Evolutionary conservation across 1,284 basidiomycete genomes (phyloP), one percentile per base, ranked within the genome.

Genomic region (Cryptococcus floricola): DNA sequence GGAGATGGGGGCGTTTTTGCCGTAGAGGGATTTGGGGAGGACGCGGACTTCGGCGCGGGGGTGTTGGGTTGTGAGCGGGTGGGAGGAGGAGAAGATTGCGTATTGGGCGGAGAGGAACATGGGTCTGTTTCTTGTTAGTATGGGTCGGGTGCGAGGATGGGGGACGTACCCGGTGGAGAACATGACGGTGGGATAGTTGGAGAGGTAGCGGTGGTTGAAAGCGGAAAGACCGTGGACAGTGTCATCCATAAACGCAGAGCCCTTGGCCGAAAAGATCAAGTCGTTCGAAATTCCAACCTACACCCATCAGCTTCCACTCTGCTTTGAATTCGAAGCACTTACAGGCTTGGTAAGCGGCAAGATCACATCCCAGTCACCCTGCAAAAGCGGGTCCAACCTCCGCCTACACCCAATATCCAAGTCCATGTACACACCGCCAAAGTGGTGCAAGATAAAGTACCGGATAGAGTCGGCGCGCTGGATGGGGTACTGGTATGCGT

Each of bases 161-260:
- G 3, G 25, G 18, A 31, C 37, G 61, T 45, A 80, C 1, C 95
- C 95, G 0, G 96, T 98, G 49, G 91, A 92, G 80, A 98, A 98
- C 95, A 98, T 98, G 79, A 98, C 95, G 38, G 95, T 98, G 34
- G 96, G 95, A 69, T 98, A 98, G 78, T 97, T 94, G 70, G 92
- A 84, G 52, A 96, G 75, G 85, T 91, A 98, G 53, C 85, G 84
- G 77, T 95, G 91, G 78, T 98, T 89, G 75, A 95, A 98, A n/a
- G 86, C 87, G 68, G 86, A 83, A 60, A 98, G 85, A 65, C 87
- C 91, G 78, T 95, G 87, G 65, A 98, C 95, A 50, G 92, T 88
- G 76, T 93, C 89, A 39, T 87, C 86, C 81, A 98, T 84, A 80
- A 98, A 93, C 1, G 91, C 88, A 65, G 95, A 92, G 0, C 81